Conservation (phyloP, 345 rosid species). For the Viola odorata region DNA sequence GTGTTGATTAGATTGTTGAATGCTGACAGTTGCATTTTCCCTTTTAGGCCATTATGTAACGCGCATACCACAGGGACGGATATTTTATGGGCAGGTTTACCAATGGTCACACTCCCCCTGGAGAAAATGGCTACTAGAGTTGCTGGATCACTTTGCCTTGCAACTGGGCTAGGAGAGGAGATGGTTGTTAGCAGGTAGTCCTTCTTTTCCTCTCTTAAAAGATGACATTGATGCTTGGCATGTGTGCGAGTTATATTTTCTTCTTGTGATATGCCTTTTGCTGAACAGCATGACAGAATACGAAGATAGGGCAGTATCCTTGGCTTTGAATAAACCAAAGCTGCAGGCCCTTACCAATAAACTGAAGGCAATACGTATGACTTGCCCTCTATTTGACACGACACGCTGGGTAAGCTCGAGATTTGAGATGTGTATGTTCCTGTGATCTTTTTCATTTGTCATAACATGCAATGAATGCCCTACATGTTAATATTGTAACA, state of each 20-base stretch:
- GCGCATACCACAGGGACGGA: constrained; percentile 99
- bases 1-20: neutral
- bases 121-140: constrained; percentile 99
- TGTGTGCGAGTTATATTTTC: neutral
- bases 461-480: neutral
- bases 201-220: neutral
- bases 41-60: constrained; percentile 82
- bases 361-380: constrained; percentile 62
- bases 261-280: neutral
- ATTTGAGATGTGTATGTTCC: neutral
- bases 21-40: constrained; percentile 9
- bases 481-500: neutral
- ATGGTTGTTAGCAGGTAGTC: constrained; percentile 83
- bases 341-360: constrained; percentile 63
- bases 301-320: constrained; percentile 80
- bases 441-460: neutral
- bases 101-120: constrained; percentile 96
- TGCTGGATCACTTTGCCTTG: constrained; percentile 94
- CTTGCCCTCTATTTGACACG: constrained; percentile 91
- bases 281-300: constrained; percentile 74
- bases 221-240: neutral
- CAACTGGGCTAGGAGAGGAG: constrained; percentile 96
- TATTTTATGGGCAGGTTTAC: constrained; percentile 96
- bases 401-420: constrained; percentile 71
- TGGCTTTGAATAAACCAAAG: constrained; percentile 65